These are phyloP conservation scores for Scenedesmus sp. DNA, from an alignment of 163 green algal genomes.

Conservation along the genomic window DNA sequence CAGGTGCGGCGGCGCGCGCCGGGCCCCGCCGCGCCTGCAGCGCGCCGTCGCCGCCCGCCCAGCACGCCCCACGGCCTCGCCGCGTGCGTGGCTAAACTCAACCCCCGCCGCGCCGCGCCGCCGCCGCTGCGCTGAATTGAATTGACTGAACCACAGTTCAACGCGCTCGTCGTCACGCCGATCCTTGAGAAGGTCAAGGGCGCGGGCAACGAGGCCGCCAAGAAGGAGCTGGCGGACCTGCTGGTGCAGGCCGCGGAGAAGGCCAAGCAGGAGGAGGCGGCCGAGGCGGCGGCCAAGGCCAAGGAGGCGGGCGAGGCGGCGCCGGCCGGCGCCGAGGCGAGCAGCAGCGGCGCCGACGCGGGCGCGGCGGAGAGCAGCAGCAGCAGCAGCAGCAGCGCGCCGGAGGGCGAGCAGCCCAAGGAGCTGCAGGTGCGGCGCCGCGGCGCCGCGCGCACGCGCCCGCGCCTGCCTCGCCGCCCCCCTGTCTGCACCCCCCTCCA, in stretches of 20 bases:
- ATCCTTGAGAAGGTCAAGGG: conserved; percentile 77
- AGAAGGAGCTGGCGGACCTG: conserved; percentile 78
- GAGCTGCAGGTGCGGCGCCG: conserved; percentile 31
- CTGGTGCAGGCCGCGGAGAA: conserved; percentile 70
- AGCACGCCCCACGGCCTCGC: too few relatives aligned
- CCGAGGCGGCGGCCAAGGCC: conserved; percentile 23
- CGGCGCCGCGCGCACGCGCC: background rate
- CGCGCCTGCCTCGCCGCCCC: too few relatives aligned
- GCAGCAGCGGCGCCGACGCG: background rate
- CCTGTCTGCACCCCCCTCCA: background rate
- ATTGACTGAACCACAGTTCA: too few relatives aligned
- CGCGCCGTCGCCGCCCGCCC: too few relatives aligned
- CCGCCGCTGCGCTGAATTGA: too few relatives aligned
- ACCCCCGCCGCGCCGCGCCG: too few relatives aligned
- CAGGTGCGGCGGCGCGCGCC: too few relatives aligned
- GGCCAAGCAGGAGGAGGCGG: conserved; percentile 29
- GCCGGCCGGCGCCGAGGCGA: background rate
- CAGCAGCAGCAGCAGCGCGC: conserved; percentile 36
- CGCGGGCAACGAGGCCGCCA: conserved; percentile 56
- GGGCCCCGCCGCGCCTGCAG: too few relatives aligned
- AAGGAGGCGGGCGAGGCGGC: conserved; percentile 1
- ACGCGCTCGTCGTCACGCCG: conserved; percentile 84
- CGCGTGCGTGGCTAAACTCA: too few relatives aligned
- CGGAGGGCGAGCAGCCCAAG: conserved; percentile 31
- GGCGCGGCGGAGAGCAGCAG: conserved; percentile 25